Percentiles rank a stretch among this genome's conserved stretches.
phyloP scores from a whole-genome alignment of 805 yeast species.

The Metschnikowia shivogae region DNA sequence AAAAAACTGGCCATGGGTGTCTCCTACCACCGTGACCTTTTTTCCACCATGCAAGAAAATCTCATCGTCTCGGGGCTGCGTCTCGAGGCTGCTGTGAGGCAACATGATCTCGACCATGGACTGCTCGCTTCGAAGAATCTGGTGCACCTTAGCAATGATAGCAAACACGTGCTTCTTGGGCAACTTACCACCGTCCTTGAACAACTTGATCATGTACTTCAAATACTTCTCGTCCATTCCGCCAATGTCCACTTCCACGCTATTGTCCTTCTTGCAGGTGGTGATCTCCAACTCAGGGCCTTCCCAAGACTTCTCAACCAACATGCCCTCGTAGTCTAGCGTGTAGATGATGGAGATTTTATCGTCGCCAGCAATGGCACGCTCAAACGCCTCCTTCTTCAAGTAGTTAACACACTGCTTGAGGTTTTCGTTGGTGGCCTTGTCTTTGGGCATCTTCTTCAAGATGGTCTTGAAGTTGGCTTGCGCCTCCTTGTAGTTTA shows the following conservation, averaged over 20 bases:
- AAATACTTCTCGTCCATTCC: conserved; percentile 54
- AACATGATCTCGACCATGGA: conserved; percentile 68
- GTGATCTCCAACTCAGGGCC: conserved; percentile 53
- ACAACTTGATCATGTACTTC: conserved; percentile 59
- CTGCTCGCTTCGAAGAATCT: conserved; percentile 60
- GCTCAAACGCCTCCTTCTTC: conserved; percentile 74
- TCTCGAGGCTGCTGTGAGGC: conserved; percentile 27
- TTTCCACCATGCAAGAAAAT: conserved; percentile 27
- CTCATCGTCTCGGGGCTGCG: conserved; percentile 18
- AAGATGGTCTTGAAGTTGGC: conserved; percentile 64
- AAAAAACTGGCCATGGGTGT: conserved; percentile 94
- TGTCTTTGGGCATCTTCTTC: conserved; percentile 61
- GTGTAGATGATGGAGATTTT: conserved; percentile 45
- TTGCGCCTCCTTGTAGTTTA: conserved; percentile 71
- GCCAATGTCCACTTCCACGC: conserved; percentile 29
- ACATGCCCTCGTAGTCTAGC: conserved; percentile 45
- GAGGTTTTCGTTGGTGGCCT: conserved; percentile 57
- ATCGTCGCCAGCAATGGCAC: conserved; percentile 77
- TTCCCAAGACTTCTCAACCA: conserved; percentile 51
- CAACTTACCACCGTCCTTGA: conserved; percentile 65
- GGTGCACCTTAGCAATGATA: conserved; percentile 67
- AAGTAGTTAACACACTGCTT: conserved; percentile 62
- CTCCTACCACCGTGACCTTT: conserved; percentile 86
- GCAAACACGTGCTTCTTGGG: conserved; percentile 85
- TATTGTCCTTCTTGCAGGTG: conserved; percentile 23